These are phyloP conservation scores for Penicillium concentricum DNA, from an alignment of 2,329 filamentous ascomycete genomes.

Conservation along the genomic window DNA sequence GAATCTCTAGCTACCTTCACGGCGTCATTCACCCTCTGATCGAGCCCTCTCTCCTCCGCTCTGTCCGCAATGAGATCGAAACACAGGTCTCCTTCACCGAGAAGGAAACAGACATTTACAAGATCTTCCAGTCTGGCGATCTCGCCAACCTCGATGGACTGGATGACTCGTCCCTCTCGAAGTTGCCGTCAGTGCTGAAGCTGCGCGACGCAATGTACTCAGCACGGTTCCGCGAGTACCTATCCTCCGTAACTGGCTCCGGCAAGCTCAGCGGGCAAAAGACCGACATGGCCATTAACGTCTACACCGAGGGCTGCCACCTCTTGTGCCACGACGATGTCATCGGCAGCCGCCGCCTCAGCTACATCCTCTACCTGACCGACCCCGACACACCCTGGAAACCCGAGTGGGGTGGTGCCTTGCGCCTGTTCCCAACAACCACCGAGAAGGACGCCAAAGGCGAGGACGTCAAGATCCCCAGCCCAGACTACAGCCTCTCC, in stretches of 20 bases:
- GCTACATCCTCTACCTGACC: conserved; percentile 94
- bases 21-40: conserved; percentile 82
- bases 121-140: conserved; percentile 97
- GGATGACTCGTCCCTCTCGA: conserved; percentile 78
- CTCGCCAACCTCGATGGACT: conserved; percentile 94
- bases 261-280: conserved; percentile 87
- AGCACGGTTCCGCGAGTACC: conserved; percentile 80
- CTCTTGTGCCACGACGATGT: conserved; percentile 97
- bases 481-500: conserved; percentile 72
- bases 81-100: conserved; percentile 92
- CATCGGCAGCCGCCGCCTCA: conserved; percentile 92
- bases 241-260: conserved; percentile 80
- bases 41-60: conserved; percentile 75
- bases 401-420: conserved; percentile 85
- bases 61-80: conserved; percentile 84
- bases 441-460: conserved; percentile 67
- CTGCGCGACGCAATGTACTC: conserved; percentile 97
- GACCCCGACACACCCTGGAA: conserved; percentile 91
- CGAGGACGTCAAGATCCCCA: conserved; percentile 73
- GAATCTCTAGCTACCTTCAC: conserved; percentile 70
- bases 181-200: conserved; percentile 82
- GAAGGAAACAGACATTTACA: conserved; percentile 99
- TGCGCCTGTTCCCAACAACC: conserved; percentile 77
- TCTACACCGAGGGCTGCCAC: conserved; percentile 95
- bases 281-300: conserved; percentile 99